Base-by-base conservation (phyloP, 129 eudicot species). In the Pittosporum tobira region DNA sequence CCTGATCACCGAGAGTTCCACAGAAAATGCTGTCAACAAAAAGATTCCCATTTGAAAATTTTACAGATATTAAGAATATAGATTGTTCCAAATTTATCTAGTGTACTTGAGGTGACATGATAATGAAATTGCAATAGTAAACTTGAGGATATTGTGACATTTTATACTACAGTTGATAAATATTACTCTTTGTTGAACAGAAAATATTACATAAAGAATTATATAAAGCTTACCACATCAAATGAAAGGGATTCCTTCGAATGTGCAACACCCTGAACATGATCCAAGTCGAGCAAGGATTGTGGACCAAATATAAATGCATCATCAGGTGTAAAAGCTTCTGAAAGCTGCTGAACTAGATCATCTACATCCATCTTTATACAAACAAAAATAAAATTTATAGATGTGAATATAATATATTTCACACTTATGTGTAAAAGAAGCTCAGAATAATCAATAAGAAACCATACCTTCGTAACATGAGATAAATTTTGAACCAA, bases 281-380 rank as follows among this genome's bases (percentile, higher is more conserved):
- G 81, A 57, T 81, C 88, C 65, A 87, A 53, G 67, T 83, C 83
- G 28, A 77, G 75, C 77, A 68, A 63, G 9, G 81, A 72, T 70
- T 79, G 84, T 18, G 83, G 79, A 61, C 85, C 87, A 42, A 78
- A 91, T 73, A 87, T 80, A 55, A 79, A 72, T 15, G 87, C 73
- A 47, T 91, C 99, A 60, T 91, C 99, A 28, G 94, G 96, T 30
- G 60, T 68, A 76, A 86, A 91, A 27, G 72, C 74, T 64, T 81
- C 96, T 8, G 72, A 62, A 57, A 91, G 83, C 74, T 87, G 85
- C 65, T 59, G 70, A 13, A 71, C 73, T 37, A 91, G 30, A 38
- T 87, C 94, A 48, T 79, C 87, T 49, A 73, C 75, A 69, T 77
- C 88, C 79, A 78, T 30, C 99, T 91, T n/a, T 51, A 47, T 25